Evolutionary conservation across 2,329 filamentous ascomycete genomes (phyloP).

Genomic region (Penicillium sp.): DNA sequence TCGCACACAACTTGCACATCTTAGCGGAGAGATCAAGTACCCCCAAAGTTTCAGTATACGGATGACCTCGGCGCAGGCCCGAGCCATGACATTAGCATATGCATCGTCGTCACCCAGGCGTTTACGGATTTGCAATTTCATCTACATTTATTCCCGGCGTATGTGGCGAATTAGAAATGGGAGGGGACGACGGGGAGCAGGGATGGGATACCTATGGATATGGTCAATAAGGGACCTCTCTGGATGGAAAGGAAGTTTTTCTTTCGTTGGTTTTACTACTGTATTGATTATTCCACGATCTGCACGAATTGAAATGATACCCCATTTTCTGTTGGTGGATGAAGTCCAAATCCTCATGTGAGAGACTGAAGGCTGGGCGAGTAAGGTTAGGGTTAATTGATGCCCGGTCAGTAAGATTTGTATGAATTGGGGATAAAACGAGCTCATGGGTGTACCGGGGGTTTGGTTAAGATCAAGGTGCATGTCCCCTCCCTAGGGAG

Average conservation of each 20-base stretch:
- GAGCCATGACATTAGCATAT: not conserved
- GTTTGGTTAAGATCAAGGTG: no score
- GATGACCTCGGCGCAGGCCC: no score
- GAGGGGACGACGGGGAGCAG: not conserved
- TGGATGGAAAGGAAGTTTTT: not conserved
- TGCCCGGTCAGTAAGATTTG: not conserved
- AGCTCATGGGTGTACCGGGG: no score
- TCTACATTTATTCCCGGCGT: constrained; percentile 12
- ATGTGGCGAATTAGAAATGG: constrained; percentile 20
- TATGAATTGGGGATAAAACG: no score
- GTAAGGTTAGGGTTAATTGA: not conserved
- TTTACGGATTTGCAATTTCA: constrained; percentile 9
- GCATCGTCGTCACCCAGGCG: not conserved
- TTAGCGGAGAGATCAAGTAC: no score
- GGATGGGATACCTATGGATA: not conserved
- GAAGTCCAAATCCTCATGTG: not conserved
- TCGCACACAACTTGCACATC: no score
- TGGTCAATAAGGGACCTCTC: constrained; percentile 5
- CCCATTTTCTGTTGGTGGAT: constrained; percentile 16
- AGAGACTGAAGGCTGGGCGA: not conserved
- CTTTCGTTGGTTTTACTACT: constrained; percentile 3
- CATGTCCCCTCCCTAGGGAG: no score
- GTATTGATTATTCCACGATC: constrained; percentile 12
- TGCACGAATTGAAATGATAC: constrained; percentile 29
- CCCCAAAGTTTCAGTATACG: no score